Conservation (phyloP, 192 early-diverging fungal species). For the Coemansia sp. region DNA sequence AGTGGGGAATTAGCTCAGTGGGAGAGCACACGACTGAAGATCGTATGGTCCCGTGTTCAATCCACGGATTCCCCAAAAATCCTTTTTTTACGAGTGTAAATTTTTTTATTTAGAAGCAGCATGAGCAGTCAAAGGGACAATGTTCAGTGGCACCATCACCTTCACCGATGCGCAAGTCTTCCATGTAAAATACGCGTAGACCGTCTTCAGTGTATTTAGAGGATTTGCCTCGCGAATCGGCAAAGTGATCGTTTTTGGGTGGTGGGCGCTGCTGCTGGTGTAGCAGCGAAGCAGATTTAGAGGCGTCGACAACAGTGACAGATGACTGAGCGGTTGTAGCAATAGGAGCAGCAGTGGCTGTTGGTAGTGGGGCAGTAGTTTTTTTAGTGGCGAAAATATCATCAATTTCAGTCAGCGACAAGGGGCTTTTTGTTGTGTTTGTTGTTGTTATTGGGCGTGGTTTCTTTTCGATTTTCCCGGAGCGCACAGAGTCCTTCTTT, state of each 20-base stretch:
- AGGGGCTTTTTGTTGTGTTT: not conserved
- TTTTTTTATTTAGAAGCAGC: constrained; percentile 27
- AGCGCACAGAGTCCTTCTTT: constrained; percentile 9
- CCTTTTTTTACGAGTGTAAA: not conserved
- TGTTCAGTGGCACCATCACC: constrained; percentile 39
- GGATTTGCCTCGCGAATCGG: constrained; percentile 36
- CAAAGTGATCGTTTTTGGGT: constrained; percentile 27
- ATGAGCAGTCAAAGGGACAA: constrained; percentile 48
- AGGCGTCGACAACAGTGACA: constrained; percentile 37
- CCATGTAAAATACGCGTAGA: constrained; percentile 42
- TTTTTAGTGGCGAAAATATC: constrained; percentile 33
- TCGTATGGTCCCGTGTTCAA: constrained; percentile 41
- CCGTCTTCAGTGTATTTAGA: constrained; percentile 51
- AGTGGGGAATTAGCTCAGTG: constrained; percentile 39
- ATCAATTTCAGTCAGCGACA: constrained; percentile 27
- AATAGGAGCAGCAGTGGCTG: not conserved
- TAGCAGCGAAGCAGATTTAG: not conserved
- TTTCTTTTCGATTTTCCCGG: constrained; percentile 25
- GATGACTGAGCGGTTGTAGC: not conserved
- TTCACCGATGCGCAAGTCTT: constrained; percentile 43
- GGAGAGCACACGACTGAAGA: constrained; percentile 40
- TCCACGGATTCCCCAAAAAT: constrained; percentile 39
- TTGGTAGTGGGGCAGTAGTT: not conserved
- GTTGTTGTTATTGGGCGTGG: not conserved
- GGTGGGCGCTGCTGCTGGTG: constrained; percentile 7